A percentile compares a stretch with the other conserved stretches of the same genome.
phyloP scores from a whole-genome alignment of 1,139 yeast genomes.

The Debaryomyces subglobosus region DNA sequence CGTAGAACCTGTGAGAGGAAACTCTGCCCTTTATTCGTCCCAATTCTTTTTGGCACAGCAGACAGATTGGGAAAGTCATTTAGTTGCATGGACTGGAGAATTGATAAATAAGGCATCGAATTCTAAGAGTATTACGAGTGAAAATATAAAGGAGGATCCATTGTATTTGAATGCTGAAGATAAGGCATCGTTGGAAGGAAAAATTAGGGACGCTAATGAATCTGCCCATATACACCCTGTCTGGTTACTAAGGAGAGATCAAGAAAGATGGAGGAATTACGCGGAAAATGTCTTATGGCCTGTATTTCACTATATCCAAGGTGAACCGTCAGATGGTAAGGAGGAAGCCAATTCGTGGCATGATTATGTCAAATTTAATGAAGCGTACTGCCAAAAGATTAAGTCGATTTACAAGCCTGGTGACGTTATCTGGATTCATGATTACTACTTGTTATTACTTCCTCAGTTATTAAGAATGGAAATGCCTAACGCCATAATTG shows the following conservation, averaged over 20 bases:
- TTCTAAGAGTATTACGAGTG: constrained; percentile 14
- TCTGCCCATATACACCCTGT: constrained; percentile 73
- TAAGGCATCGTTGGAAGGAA: constrained; percentile 48
- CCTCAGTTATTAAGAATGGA: constrained; percentile 88
- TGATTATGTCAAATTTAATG: constrained; percentile 88
- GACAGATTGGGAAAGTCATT: constrained; percentile 82
- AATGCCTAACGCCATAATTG: constrained; percentile 78
- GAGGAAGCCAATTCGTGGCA: constrained; percentile 85
- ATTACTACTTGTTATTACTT: constrained; percentile 78
- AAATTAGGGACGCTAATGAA: constrained; percentile 46
- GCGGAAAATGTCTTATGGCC: constrained; percentile 96
- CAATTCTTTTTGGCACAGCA: constrained; percentile 64
- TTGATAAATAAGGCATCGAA: constrained; percentile 45
- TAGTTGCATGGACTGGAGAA: constrained; percentile 97
- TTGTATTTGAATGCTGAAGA: constrained; percentile 61
- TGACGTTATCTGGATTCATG: constrained; percentile 94
- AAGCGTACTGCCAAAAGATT: constrained; percentile 82
- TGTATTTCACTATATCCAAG: constrained; percentile 87
- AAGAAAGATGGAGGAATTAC: constrained; percentile 79
- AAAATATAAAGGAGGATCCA: constrained; percentile 54
- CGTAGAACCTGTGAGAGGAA: constrained; percentile 73
- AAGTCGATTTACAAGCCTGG: constrained; percentile 79
- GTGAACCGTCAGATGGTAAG: constrained; percentile 62
- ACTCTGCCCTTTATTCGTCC: constrained; percentile 82
- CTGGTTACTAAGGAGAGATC: constrained; percentile 78